Base-by-base conservation (phyloP, 768 basidiomycete species). In the Panaeolus cyanescens region DNA sequence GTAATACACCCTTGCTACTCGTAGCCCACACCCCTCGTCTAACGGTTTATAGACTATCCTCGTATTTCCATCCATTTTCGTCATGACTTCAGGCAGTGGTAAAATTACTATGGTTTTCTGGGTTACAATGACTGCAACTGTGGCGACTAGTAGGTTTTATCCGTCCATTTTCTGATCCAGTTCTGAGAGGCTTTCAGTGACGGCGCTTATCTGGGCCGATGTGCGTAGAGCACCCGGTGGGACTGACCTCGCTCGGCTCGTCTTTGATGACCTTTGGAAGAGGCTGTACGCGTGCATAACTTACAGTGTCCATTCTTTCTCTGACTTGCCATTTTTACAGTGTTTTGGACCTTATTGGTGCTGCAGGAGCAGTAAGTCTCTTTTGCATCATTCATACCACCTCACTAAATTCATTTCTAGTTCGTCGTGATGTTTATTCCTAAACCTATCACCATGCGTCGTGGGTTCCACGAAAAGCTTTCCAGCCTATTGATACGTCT, bases 1-100 rank as follows among this genome's bases (percentile, higher is more conserved):
- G 75, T 68, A n/a, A 8, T 45, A 33, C 22, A 17, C 54, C 30
- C 12, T 15, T 2, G 25, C 12, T 8, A 20, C 8, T 9, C 25
- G 22, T 28, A 7, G 6, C 5, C 15, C 1, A 50, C 8, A 5
- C 9, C 6, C 4, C 25, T 20, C 39, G 33, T 7, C 17, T 28
- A 25, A 8, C n/a, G 19, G 13, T 22, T 8, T 20, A 22, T 28
- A 50, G 45, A 50, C 45, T 13, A 15, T 50, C 25, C 15, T 50
- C 15, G 17, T 30, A 8, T n/a, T 28, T 5, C 45, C 45, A 1
- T 25, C 13, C 30, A 12, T 50, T 13, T 50, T 50, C n/a, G 5
- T 28, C 9, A 28, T 28, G n/a, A 15, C 45, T 7, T 50, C 45
- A 3, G 45, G 45, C 25, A 50, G 45, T 28, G 13, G 15, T 30